phyloP scores from a whole-genome alignment of 495 filamentous ascomycete genomes.

The Tuber calosporum region DNA sequence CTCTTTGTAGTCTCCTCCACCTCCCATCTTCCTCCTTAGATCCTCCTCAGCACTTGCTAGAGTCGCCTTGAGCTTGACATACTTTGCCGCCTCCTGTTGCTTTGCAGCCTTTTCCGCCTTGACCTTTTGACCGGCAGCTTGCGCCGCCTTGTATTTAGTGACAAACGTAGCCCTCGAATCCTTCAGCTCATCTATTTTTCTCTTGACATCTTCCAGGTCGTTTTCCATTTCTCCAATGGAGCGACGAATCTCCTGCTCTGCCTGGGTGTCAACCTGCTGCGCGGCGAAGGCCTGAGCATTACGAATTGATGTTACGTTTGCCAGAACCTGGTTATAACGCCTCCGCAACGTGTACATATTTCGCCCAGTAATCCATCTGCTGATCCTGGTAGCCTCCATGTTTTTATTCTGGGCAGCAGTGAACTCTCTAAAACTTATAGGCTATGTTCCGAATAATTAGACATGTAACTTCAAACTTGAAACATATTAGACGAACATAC shows the following conservation, averaged over 20 bases:
- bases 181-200: slow-evolving; percentile 34
- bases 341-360: slow-evolving; percentile 7
- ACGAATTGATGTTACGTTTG: background rate
- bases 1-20: slow-evolving; percentile 26
- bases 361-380: slow-evolving; percentile 32
- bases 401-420: slow-evolving; percentile 55
- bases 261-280: slow-evolving; percentile 37
- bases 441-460: slow-evolving; percentile 20
- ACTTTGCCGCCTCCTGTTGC: slow-evolving; percentile 32
- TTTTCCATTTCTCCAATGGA: slow-evolving; percentile 41
- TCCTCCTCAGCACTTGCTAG: slow-evolving; percentile 38
- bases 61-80: slow-evolving; percentile 20
- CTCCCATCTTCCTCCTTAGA: slow-evolving; percentile 21
- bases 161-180: slow-evolving; percentile 18
- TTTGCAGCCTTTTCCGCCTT: slow-evolving; percentile 36
- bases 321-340: background rate
- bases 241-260: slow-evolving; percentile 43
- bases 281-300: slow-evolving; percentile 31
- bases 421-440: slow-evolving; percentile 56
- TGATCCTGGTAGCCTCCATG: slow-evolving; percentile 48
- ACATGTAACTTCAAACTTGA: background rate
- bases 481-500: slow-evolving; percentile 39
- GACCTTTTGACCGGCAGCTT: slow-evolving; percentile 21
- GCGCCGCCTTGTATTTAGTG: slow-evolving; percentile 27
- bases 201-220: slow-evolving; percentile 44